Percentiles rank a stretch among this genome's conserved stretches.
These are phyloP conservation scores for Clavispora santaluciae DNA, from an alignment of 805 yeast species.

Conservation along the genomic window DNA sequence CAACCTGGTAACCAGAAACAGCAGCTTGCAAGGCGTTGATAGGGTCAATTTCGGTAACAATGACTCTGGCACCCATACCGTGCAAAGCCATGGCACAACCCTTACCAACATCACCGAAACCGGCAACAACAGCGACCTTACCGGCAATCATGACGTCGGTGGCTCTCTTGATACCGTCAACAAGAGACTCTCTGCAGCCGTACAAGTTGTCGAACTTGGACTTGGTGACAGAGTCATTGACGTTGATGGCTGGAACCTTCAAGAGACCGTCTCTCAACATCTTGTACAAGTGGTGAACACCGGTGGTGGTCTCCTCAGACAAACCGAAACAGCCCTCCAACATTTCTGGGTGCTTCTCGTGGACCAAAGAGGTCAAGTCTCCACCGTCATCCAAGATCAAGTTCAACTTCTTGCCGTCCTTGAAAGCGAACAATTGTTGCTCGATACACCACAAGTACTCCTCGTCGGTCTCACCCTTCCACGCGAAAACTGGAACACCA, in stretches of 20 bases:
- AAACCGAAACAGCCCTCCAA: slow-evolving; percentile 91
- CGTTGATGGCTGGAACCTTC: slow-evolving; percentile 99
- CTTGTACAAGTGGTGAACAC: slow-evolving; percentile 98
- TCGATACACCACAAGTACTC: slow-evolving; percentile 99
- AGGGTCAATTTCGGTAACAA: slow-evolving; percentile 96
- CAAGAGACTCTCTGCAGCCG: slow-evolving; percentile 98
- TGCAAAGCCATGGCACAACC: slow-evolving; percentile 99
- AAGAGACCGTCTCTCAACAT: slow-evolving; percentile 82
- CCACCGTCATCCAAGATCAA: slow-evolving; percentile 99
- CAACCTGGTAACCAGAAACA: slow-evolving; percentile 96
- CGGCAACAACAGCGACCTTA: slow-evolving; percentile 97
- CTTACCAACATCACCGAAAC: slow-evolving; percentile 99
- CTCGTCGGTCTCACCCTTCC: slow-evolving; percentile 99
- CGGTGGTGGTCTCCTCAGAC: slow-evolving; percentile 99
- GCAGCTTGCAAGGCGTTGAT: slow-evolving; percentile 99
- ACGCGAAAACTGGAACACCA: slow-evolving; percentile 98
- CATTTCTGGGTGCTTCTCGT: slow-evolving; percentile 97
- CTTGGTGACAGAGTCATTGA: slow-evolving; percentile 97
- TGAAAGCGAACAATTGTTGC: slow-evolving; percentile 97
- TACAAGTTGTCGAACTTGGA: slow-evolving; percentile 98
- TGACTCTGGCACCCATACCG: slow-evolving; percentile 99
- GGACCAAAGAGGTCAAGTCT: slow-evolving; percentile 93
- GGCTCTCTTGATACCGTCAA: slow-evolving; percentile 99
- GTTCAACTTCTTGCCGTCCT: slow-evolving; percentile 92
- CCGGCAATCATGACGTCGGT: slow-evolving; percentile 99